Evolutionary conservation across 75 land plant species (phyloP), one percentile per base, ranked within the genome.

Genomic region (Pinus albicaulis): DNA sequence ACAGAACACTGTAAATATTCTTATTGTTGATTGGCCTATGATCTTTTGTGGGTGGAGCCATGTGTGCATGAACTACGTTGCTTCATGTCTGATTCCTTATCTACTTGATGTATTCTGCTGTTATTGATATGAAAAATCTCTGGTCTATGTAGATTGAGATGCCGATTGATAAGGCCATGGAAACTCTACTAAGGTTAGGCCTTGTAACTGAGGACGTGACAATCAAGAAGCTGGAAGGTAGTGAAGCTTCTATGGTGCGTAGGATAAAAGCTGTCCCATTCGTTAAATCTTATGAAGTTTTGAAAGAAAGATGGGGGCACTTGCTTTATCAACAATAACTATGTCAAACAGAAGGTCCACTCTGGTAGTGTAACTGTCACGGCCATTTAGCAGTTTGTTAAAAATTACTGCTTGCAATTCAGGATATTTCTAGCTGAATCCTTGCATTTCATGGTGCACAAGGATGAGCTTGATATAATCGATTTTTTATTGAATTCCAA

Each of bases 121-220:
- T 68, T 41, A 41, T 44, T 68, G 41, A 68, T 41, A 41, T 15
- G 58, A 25, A 68, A 13, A 26, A 3, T 34, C 11, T 56, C 60
- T 16, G 62, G 25, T 55, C 8, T 38, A 14, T 82, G 76, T 79
- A 93, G 93, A 88, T 95, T 74, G 83, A 93, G 71, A 95, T 95
- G 98, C 94, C 94, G 0, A 76, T 92, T 75, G 86, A 88, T 20
- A 87, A 86, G 36, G 92, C 92, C 23, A 53, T 87, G 56, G 79
- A 83, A 26, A 84, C 86, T 19, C 74, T 95, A 63, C 66, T 73
- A 24, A 88, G 97, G 71, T 64, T 95, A 70, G 91, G 89, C 10
- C 81, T 95, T 12, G 88, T 90, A 16, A 76, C 71, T 3, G 90
- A 92, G 55, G 74, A 72, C 19, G 23, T 72, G 34, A 26, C 79